Evolutionary conservation across 2,329 filamentous ascomycete species (phyloP), one percentile per base, ranked within the genome.

Genomic region (Neopestalotiopsis rosae): DNA sequence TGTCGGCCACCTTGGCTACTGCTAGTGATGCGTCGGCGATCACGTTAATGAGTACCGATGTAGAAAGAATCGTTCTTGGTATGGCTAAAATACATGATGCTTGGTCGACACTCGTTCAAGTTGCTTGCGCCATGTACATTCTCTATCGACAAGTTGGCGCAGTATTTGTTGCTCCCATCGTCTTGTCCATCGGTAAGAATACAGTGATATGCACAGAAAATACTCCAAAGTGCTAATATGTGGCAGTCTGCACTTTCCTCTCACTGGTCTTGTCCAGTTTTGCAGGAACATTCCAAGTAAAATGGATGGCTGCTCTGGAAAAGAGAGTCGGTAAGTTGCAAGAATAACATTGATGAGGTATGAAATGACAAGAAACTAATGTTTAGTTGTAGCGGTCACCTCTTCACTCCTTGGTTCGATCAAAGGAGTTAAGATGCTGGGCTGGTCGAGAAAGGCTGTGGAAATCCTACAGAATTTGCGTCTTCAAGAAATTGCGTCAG

Each of bases 1-100:
- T 76, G 0, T 45, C 34, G 30, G 71, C 79, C 38, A 77, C 74
- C 5, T 74, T 75, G 14, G 73, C 75, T 5, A 69, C 71, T 20
- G 69, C 74, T 7, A 77, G 79, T 28, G 80, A 79, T 2, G 77
- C 77, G 17, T 30, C 68, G 13, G 68, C 68, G 4, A 42, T 69
- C 5, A 69, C 64, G 5, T 58, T 69, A 9, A 69, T 69, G 68
- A 69, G 68, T 32, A 67, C 65, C 1, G 68, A 69, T 13, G 65
- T 69, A 2, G 69, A 70, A 34, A 57, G 69, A 42, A 70, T 70
- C 28, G 67, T 59, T 17, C 64, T 62, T 34, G 69, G 69, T 1
- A 66, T 68, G 61, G 61, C 32, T 2, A 66, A 65, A 4, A 66
- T 70, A 3, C 61, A 70, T 20, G 67, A 69, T 45, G 49, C 49